These are phyloP conservation scores for Raffaelea ambrosiae DNA, from an alignment of 2,329 filamentous ascomycete species.

Conservation along the genomic window DNA sequence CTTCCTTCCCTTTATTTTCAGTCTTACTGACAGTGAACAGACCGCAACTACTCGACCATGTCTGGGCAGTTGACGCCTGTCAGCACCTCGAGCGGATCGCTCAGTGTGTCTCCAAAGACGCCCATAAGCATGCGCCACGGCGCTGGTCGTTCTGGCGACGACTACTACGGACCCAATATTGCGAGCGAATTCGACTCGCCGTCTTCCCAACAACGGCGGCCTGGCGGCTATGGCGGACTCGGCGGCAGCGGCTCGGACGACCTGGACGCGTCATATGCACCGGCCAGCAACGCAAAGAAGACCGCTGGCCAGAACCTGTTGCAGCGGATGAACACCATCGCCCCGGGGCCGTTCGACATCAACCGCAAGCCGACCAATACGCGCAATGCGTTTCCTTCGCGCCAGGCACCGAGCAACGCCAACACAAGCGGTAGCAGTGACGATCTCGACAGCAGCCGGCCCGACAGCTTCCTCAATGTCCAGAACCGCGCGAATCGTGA, in stretches of 20 bases:
- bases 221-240: slow-evolving; percentile 42
- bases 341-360: slow-evolving; percentile 58
- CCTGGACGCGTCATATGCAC: slow-evolving; percentile 32
- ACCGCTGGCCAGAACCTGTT: slow-evolving; percentile 33
- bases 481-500: too few species aligned
- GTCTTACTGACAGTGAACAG: slow-evolving; percentile 22
- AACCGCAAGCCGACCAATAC: slow-evolving; percentile 17
- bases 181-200: slow-evolving; percentile 31
- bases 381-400: slow-evolving; percentile 22
- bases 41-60: slow-evolving; percentile 44
- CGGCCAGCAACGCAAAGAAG: slow-evolving; percentile 40
- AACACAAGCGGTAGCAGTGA: slow-evolving; percentile 4
- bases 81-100: slow-evolving; percentile 52
- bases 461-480: too few species aligned
- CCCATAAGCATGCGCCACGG: slow-evolving; percentile 33
- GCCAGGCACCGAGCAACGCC: slow-evolving; percentile 3
- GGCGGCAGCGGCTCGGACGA: slow-evolving; percentile 27
- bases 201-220: slow-evolving; percentile 29
- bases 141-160: slow-evolving; percentile 30
- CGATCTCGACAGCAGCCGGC: background rate
- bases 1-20: slow-evolving; percentile 9
- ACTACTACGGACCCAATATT: slow-evolving; percentile 37
- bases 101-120: slow-evolving; percentile 55
- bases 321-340: slow-evolving; percentile 56
- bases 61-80: slow-evolving; percentile 55